Conservation (phyloP, 805 yeast species). For the Schwanniomyces pseudopolymorphus region DNA sequence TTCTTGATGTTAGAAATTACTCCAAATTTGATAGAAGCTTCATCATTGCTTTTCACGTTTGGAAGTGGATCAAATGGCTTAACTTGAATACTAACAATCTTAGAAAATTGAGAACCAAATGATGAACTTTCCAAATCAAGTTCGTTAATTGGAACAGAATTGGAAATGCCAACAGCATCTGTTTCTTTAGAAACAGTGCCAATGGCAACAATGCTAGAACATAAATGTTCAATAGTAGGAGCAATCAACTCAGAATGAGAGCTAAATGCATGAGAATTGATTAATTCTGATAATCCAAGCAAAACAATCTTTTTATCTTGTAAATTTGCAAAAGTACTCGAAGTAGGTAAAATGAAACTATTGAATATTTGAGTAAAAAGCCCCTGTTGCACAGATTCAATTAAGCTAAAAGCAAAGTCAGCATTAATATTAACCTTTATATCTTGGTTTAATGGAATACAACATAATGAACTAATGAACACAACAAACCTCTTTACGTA, state of each 20-base stretch:
- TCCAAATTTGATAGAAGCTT: constrained; percentile 23
- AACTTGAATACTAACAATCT: constrained; percentile 59
- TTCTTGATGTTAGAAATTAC: constrained; percentile 26
- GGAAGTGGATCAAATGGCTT: constrained; percentile 73
- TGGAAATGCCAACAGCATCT: constrained; percentile 7
- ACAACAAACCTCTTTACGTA: constrained; percentile 69
- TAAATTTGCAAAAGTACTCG: constrained; percentile 48
- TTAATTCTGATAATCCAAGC: constrained; percentile 49
- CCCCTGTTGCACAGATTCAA: constrained; percentile 71
- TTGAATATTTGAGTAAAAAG: constrained; percentile 51
- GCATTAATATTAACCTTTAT: constrained; percentile 32
- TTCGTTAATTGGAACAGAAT: constrained; percentile 39
- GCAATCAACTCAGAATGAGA: constrained; percentile 20
- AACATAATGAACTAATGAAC: constrained; percentile 49
- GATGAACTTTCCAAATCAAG: constrained; percentile 63
- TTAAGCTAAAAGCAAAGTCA: constrained; percentile 56
- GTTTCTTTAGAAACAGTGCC: constrained; percentile 23
- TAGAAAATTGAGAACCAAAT: constrained; percentile 85
- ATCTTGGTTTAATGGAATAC: constrained; percentile 28
- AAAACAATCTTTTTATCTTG: constrained; percentile 55
- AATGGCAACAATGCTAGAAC: constrained; percentile 26
- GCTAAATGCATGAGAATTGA: constrained; percentile 25
- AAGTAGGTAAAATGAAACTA: constrained; percentile 53
- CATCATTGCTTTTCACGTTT: constrained; percentile 41
- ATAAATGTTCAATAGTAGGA: constrained; percentile 33